Evolutionary conservation across 306 rosid species (phyloP).

Genomic region (Trifolium pratense): DNA sequence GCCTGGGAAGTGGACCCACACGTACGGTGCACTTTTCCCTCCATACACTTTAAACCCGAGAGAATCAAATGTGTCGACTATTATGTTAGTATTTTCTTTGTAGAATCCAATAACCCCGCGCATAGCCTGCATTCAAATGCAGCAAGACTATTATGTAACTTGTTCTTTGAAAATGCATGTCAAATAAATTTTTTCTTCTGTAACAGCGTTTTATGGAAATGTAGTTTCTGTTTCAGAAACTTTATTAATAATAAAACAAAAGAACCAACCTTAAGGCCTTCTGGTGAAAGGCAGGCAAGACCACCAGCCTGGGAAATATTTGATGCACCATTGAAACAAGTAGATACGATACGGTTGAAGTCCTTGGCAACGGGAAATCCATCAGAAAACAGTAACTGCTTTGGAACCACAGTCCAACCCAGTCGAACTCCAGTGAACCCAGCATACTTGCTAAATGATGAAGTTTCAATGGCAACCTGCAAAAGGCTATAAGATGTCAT

Average conservation of each 20-base stretch:
- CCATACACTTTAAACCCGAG: slow-evolving; percentile 95
- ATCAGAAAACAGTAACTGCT: slow-evolving; percentile 80
- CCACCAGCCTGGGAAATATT: slow-evolving; percentile 93
- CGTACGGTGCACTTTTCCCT: slow-evolving; percentile 90
- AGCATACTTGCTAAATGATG: slow-evolving; percentile 95
- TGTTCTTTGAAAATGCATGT: slow-evolving; percentile 1
- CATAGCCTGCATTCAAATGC: slow-evolving; percentile 74
- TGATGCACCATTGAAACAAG: slow-evolving; percentile 98
- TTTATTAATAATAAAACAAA: slow-evolving; percentile 22
- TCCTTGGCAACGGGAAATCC: slow-evolving; percentile 93
- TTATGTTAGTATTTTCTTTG: slow-evolving; percentile 83
- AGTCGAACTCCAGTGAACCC: slow-evolving; percentile 97
- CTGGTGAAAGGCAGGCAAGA: slow-evolving; percentile 90
- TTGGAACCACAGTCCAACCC: slow-evolving; percentile 97
- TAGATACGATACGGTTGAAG: slow-evolving; percentile 85
- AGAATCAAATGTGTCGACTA: slow-evolving; percentile 84
- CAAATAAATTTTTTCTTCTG: slow-evolving; percentile 2
- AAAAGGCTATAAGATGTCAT: slow-evolving; percentile 25
- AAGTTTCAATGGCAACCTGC: slow-evolving; percentile 94
- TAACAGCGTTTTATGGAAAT: background rate
- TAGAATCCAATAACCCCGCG: slow-evolving; percentile 77
- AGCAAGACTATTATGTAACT: slow-evolving; percentile 23
- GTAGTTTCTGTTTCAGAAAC: background rate
- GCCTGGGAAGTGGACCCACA: slow-evolving; percentile 93
- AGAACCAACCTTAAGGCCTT: slow-evolving; percentile 77